phyloP scores from a whole-genome alignment of 2,329 filamentous ascomycete genomes.

The Fusarium sp. region DNA sequence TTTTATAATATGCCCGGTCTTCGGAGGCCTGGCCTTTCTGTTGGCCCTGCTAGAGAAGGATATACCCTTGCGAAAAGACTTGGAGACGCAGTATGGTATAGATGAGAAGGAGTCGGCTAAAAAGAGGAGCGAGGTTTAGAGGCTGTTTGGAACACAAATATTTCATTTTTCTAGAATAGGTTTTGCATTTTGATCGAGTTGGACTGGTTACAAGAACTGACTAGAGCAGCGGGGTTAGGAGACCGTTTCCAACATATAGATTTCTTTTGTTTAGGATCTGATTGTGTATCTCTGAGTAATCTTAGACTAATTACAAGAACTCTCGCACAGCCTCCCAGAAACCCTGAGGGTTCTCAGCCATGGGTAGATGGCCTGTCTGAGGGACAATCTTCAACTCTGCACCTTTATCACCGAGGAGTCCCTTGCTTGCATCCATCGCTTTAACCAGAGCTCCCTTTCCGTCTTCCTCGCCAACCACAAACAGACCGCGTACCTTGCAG shows the following conservation, averaged over 20 bases:
- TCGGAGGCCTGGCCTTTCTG: constrained; percentile 37
- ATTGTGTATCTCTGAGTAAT: not conserved
- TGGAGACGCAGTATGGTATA: constrained; percentile 47
- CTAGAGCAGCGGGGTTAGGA: too few relatives aligned
- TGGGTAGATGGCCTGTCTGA: constrained; percentile 81
- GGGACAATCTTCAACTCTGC: constrained; percentile 73
- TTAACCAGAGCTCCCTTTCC: constrained; percentile 76
- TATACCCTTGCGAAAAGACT: constrained; percentile 40
- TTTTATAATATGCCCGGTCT: constrained; percentile 38
- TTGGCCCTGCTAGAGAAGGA: constrained; percentile 45
- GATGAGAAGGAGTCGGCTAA: constrained; percentile 16
- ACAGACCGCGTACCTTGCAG: constrained; percentile 68
- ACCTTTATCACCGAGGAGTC: constrained; percentile 63
- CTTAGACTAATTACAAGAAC: constrained; percentile 59
- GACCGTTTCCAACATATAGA: not conserved
- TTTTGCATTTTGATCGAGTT: not conserved
- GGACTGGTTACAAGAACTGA: too few relatives aligned
- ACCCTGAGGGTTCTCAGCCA: constrained; percentile 77
- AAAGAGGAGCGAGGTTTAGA: not conserved
- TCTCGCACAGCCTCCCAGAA: constrained; percentile 72
- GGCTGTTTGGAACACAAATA: not conserved
- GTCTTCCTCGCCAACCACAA: constrained; percentile 79
- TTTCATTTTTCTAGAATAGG: not conserved
- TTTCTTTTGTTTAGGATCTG: not conserved
- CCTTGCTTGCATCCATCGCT: constrained; percentile 81